Percentiles rank a stretch among this genome's conserved stretches.
Evolutionary conservation across 768 basidiomycete species (phyloP).

Genomic region (Termitomyces sp.): DNA sequence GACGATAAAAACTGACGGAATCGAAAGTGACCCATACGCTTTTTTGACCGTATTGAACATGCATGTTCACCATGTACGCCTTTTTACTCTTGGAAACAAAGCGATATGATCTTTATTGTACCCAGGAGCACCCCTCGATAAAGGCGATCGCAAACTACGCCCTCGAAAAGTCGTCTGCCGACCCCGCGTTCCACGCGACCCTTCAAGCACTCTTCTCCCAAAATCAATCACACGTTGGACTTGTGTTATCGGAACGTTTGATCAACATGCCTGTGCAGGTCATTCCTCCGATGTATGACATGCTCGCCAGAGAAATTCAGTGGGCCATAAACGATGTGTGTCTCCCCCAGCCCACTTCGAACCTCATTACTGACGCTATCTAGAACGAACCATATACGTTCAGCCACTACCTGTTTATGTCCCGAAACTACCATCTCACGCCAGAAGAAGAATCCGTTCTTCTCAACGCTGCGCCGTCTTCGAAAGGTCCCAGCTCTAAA

Average conservation of each 20-base stretch:
- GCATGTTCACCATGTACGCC: constrained; percentile 52
- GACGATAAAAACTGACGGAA: constrained; percentile 85
- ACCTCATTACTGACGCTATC: not conserved
- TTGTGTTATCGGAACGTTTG: constrained; percentile 83
- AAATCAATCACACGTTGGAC: constrained; percentile 58
- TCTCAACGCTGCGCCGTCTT: constrained; percentile 33
- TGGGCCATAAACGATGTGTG: constrained; percentile 63
- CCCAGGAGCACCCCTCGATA: constrained; percentile 66
- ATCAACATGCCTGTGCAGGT: constrained; percentile 96
- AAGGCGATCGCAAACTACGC: constrained; percentile 64
- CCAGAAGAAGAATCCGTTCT: constrained; percentile 59
- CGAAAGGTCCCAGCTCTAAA: constrained; percentile 25
- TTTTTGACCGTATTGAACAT: constrained; percentile 79
- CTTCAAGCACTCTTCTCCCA: constrained; percentile 51
- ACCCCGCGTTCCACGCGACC: constrained; percentile 44
- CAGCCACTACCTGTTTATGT: constrained; percentile 70
- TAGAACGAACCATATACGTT: constrained; percentile 64
- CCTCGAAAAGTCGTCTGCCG: constrained; percentile 48
- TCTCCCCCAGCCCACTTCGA: not conserved
- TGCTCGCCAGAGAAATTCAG: constrained; percentile 81
- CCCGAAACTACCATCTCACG: constrained; percentile 72
- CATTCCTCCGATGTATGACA: constrained; percentile 86
- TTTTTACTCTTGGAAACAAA: constrained; percentile 9
- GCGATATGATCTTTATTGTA: not conserved
- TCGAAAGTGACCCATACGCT: constrained; percentile 87